These are phyloP conservation scores for Pichia heedii DNA, from an alignment of 805 yeast genomes.

Conservation along the genomic window DNA sequence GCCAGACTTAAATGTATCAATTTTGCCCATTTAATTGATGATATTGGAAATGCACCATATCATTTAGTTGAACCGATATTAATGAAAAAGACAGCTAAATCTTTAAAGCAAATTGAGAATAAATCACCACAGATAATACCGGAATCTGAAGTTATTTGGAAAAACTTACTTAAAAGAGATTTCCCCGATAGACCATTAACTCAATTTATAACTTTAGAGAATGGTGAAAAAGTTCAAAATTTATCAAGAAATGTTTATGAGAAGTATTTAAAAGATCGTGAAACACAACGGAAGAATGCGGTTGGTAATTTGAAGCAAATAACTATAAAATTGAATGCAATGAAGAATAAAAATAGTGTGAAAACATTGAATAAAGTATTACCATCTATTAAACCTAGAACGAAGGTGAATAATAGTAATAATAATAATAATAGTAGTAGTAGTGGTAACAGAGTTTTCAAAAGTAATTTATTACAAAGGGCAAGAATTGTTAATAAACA, in stretches of 20 bases:
- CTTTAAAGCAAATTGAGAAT: constrained; percentile 33
- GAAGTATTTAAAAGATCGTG: constrained; percentile 32
- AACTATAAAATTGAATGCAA: constrained; percentile 30
- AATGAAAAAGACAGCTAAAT: constrained; percentile 35
- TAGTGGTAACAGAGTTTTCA: constrained; percentile 11
- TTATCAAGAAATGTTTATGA: constrained; percentile 33
- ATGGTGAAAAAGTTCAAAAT: constrained; percentile 18
- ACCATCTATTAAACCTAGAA: constrained; percentile 10
- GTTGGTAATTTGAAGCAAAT: constrained; percentile 35
- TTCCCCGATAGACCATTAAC: constrained; percentile 36
- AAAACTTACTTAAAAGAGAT: constrained; percentile 34
- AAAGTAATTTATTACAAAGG: constrained; percentile 24
- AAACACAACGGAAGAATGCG: constrained; percentile 34
- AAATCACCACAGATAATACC: constrained; percentile 35
- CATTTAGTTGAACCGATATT: constrained; percentile 42
- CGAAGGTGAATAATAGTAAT: constrained; percentile 3
- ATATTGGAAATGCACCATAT: constrained; percentile 30
- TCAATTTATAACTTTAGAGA: constrained; percentile 8
- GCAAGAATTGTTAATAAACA: constrained; percentile 23
- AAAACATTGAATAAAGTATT: constrained; percentile 23
- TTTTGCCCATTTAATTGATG: constrained; percentile 25
- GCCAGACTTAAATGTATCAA: constrained; percentile 24
- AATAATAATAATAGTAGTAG: neutral
- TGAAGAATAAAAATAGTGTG: constrained; percentile 36
- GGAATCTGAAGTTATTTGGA: constrained; percentile 39